phyloP scores from a whole-genome alignment of 2,329 filamentous ascomycete genomes.

The Penicillium sp. region DNA sequence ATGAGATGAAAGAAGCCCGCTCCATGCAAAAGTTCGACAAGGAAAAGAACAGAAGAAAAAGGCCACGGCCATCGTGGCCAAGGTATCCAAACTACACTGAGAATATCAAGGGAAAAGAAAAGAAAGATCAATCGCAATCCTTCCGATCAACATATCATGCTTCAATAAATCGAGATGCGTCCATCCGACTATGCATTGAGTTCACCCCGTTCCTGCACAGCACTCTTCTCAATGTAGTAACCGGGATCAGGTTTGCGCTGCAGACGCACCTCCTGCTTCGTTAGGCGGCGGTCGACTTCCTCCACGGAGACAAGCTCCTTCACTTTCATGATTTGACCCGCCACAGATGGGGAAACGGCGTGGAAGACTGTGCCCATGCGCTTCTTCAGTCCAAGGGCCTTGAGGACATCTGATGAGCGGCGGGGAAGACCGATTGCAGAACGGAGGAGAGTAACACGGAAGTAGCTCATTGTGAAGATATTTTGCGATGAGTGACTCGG shows the following conservation, averaged over 20 bases:
- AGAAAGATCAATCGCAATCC: not conserved
- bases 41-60: conserved; percentile 4
- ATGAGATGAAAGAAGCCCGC: conserved; percentile 26
- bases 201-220: conserved; percentile 28
- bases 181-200: conserved; percentile 22
- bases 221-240: conserved; percentile 73
- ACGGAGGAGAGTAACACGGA: conserved; percentile 88
- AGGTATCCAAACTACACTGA: not conserved
- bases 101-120: not conserved
- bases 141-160: not conserved
- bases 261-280: conserved; percentile 69
- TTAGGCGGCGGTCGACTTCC: conserved; percentile 71
- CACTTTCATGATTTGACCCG: conserved; percentile 90
- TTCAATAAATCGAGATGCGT: not conserved
- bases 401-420: conserved; percentile 78
- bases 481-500: not conserved
- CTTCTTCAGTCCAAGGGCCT: conserved; percentile 81
- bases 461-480: conserved; percentile 68
- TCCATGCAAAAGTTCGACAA: conserved; percentile 24
- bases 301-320: conserved; percentile 87
- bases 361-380: conserved; percentile 89
- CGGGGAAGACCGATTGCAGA: conserved; percentile 85
- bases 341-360: conserved; percentile 77
- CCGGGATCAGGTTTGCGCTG: conserved; percentile 76
- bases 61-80: not conserved